phyloP scores from a whole-genome alignment of 2,329 filamentous ascomycete species.

The Colletotrichum brevisporum region DNA sequence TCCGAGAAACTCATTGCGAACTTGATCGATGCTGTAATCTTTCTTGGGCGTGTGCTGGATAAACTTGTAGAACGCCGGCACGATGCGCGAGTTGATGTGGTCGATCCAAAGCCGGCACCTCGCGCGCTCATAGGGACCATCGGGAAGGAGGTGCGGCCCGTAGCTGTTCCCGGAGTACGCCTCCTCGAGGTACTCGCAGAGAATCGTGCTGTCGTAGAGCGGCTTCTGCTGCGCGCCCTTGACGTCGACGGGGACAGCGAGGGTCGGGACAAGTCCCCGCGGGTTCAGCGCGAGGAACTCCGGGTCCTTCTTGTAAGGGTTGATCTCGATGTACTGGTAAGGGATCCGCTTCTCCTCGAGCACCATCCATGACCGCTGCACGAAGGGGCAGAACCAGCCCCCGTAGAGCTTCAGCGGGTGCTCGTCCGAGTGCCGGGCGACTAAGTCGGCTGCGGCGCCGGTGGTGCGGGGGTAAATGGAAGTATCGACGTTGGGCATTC shows the following conservation, averaged over 20 bases:
- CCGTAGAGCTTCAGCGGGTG: slow-evolving; percentile 76
- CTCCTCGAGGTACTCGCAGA: slow-evolving; percentile 84
- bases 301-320: slow-evolving; percentile 81
- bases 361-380: slow-evolving; percentile 81
- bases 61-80: slow-evolving; percentile 77
- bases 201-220: slow-evolving; percentile 79
- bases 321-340: slow-evolving; percentile 84
- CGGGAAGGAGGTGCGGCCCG: slow-evolving; percentile 68
- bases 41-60: slow-evolving; percentile 69
- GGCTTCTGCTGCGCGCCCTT: slow-evolving; percentile 62
- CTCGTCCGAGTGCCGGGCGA: slow-evolving; percentile 59
- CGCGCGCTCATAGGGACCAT: slow-evolving; percentile 75
- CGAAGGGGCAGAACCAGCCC: slow-evolving; percentile 81
- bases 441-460: slow-evolving; percentile 64
- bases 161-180: slow-evolving; percentile 67
- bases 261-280: slow-evolving; percentile 80
- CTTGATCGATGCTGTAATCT: slow-evolving; percentile 63
- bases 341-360: slow-evolving; percentile 80
- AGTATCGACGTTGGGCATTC: slow-evolving; percentile 64
- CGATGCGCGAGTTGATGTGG: slow-evolving; percentile 76
- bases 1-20: slow-evolving; percentile 69
- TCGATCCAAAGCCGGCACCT: slow-evolving; percentile 81
- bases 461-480: slow-evolving; percentile 62
- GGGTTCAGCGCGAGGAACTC: slow-evolving; percentile 81
- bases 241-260: slow-evolving; percentile 61